phyloP scores from a whole-genome alignment of 768 basidiomycete genomes.

The Tricholomella constricta region DNA sequence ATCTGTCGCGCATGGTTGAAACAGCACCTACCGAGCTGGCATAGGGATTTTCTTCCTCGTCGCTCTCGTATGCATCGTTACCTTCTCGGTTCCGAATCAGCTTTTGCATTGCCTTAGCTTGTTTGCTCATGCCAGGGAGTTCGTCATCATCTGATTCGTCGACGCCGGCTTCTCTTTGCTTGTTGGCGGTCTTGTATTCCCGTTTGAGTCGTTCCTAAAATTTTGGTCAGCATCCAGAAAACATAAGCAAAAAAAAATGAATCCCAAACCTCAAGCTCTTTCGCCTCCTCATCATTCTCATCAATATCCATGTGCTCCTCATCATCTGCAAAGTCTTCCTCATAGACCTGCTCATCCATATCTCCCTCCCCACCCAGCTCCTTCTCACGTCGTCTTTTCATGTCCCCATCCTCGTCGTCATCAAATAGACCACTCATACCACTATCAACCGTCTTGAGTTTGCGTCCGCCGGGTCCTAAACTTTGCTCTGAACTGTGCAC shows the following conservation, averaged over 20 bases:
- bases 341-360: constrained; percentile 79
- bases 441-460: constrained; percentile 68
- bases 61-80: constrained; percentile 78
- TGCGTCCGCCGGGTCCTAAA: constrained; percentile 68
- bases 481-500: constrained; percentile 55
- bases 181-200: constrained; percentile 79
- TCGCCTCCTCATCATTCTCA: constrained; percentile 82
- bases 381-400: constrained; percentile 48
- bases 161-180: constrained; percentile 65
- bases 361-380: constrained; percentile 79
- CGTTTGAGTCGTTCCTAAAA: constrained; percentile 79
- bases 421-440: constrained; percentile 63
- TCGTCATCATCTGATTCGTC: constrained; percentile 81
- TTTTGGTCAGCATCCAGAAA: constrained; percentile 11
- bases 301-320: constrained; percentile 78
- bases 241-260: background rate
- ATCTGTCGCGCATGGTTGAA: constrained; percentile 1
- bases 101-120: constrained; percentile 83
- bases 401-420: constrained; percentile 63
- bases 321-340: constrained; percentile 86
- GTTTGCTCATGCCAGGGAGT: constrained; percentile 55
- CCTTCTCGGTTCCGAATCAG: constrained; percentile 84
- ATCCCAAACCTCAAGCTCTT: constrained; percentile 69
- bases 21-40: constrained; percentile 63
- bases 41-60: constrained; percentile 85